Base-by-base conservation (phyloP, 352 stramenopile species). In the Thraustochytrium striatum region DNA sequence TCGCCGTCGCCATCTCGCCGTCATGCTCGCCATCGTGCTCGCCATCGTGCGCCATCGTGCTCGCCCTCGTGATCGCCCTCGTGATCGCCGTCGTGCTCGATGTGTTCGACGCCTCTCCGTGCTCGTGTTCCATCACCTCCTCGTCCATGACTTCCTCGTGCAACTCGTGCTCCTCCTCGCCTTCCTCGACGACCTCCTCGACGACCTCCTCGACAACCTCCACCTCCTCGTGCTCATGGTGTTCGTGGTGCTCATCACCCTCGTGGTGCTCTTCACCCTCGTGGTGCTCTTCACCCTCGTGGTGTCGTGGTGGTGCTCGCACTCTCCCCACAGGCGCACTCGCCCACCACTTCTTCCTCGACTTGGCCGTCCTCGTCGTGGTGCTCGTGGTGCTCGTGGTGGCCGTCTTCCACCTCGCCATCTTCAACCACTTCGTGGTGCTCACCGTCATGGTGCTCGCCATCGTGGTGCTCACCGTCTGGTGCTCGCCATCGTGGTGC, bases 161-260 rank as follows among this genome's bases (percentile, higher is more conserved):
- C 57, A 57, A 19, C 30, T 68, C 36, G 30, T 68, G 30, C 33
- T 57, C 57, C 25, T 55, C 57, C 16, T 68, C 36, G 36, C 28
- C 36, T 52, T 68, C 30, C 16, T 68, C 36, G 16, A 68, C 36
- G 16, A 68, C 30, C 19, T 68, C 57, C n/a, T 68, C 30, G 36
- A 21, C 68, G 32, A 11, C 68, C 28, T 75, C 30, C 25, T 78
- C 68, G n/a, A 7, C 35, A 73, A 30, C 50, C 28, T 78, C 35
- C 19, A 70, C 11, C 30, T 78, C 9, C 9, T 78, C 11, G 68
- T 57, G 11, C 28, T 79, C 32, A 72, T 57, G 8, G n/a, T 53
- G 9, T 28, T 78, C 69, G 57, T 70, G 33, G 3, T 78, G 0
- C 0, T 70, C 39, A 21, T 59, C 55, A 1, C 57, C n/a, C 13